These are phyloP conservation scores for Craterostigma plantagineum DNA, from an alignment of 257 asterid genomes.

Conservation along the genomic window DNA sequence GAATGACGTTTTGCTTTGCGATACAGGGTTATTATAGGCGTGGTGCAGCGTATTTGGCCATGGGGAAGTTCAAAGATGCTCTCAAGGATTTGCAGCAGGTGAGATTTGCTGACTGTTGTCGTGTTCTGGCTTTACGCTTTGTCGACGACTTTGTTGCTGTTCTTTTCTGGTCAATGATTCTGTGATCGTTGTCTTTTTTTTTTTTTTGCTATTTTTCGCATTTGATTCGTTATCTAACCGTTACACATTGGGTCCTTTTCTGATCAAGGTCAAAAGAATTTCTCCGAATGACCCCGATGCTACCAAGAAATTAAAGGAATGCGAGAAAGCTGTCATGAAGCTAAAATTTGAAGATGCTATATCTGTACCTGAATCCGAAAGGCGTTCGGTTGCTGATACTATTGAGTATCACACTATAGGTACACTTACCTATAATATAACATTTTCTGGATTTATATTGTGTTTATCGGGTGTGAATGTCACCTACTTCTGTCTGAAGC, in stretches of 20 bases:
- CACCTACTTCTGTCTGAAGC: not conserved
- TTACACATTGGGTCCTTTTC: not conserved
- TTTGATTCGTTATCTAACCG: no score
- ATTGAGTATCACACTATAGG: conserved; percentile 81
- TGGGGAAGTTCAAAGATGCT: conserved; percentile 95
- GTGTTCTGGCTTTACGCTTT: conserved; percentile 1
- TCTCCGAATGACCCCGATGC: conserved; percentile 96
- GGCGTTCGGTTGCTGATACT: conserved; percentile 57
- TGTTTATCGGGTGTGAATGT: not conserved
- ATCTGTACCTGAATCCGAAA: conserved; percentile 53
- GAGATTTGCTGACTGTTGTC: conserved; percentile 7
- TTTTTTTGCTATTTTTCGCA: no score
- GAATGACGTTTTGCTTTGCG: conserved; percentile 6
- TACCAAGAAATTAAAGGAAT: conserved; percentile 77
- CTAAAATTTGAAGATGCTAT: conserved; percentile 96
- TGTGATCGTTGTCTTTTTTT: not conserved
- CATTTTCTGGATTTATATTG: no score
- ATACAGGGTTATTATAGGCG: conserved; percentile 90
- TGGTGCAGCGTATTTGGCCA: conserved; percentile 82
- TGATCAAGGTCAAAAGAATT: conserved; percentile 52
- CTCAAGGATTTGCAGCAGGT: conserved; percentile 92
- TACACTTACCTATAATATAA: conserved; percentile 9
- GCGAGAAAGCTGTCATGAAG: conserved; percentile 93
- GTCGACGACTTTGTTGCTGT: conserved; percentile 8
- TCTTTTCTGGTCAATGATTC: conserved; percentile 3